A percentile compares a stretch with the other conserved stretches of the same genome.
Conservation (phyloP, 257 asterid genomes). For the Eucommia ulmoides region DNA sequence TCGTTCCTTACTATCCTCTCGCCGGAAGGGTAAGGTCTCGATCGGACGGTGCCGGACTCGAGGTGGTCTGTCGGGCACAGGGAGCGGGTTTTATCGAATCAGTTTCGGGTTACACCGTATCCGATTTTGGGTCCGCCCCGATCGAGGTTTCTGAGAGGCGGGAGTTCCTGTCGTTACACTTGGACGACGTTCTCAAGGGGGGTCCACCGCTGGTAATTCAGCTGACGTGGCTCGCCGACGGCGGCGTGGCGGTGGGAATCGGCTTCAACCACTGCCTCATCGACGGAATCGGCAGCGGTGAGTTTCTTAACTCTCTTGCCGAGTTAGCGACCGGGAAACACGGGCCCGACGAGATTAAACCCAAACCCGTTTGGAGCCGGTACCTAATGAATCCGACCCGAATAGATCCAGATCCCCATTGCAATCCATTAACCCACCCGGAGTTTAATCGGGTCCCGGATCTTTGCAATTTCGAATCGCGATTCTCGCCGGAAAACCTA, state of each 20-base stretch:
- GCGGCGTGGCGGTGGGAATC: constrained; percentile 40
- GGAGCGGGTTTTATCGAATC: constrained; percentile 54
- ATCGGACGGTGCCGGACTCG: constrained; percentile 42
- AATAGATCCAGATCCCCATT: background rate
- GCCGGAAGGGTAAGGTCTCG: constrained; percentile 51
- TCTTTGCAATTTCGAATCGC: constrained; percentile 23
- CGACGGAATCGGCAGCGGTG: constrained; percentile 55
- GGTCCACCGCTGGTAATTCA: constrained; percentile 54
- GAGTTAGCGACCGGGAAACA: constrained; percentile 25
- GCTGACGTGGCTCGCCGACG: constrained; percentile 64
- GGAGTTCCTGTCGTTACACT: constrained; percentile 32
- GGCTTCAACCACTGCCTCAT: constrained; percentile 52
- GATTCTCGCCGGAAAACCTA: constrained; percentile 24
- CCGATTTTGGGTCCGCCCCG: constrained; percentile 35
- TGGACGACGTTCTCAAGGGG: constrained; percentile 41
- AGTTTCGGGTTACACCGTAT: constrained; percentile 12
- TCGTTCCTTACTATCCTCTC: constrained; percentile 59
- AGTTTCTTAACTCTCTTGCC: constrained; percentile 52
- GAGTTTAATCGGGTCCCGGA: constrained; percentile 40
- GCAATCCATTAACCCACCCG: constrained; percentile 18
- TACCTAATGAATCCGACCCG: constrained; percentile 22
- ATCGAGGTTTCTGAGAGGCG: constrained; percentile 28
- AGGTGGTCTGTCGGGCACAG: constrained; percentile 49
- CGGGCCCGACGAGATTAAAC: constrained; percentile 10
- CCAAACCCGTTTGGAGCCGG: constrained; percentile 37